Conservation (phyloP, 2,329 filamentous ascomycete species). For the Fusarium concolor region DNA sequence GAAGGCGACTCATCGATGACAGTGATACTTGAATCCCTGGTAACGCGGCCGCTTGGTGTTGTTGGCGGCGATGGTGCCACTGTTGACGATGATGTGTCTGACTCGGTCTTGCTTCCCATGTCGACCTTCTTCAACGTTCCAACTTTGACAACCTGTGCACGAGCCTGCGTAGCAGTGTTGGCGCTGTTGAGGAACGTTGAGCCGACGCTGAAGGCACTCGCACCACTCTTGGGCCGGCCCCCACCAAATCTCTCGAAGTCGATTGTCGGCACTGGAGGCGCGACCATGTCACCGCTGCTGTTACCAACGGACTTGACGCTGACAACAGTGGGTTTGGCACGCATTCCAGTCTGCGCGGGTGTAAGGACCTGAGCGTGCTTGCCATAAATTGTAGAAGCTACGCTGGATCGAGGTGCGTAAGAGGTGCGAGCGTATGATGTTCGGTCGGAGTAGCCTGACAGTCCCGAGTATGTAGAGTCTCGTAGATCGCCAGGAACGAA, state of each 20-base stretch:
- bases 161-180: constrained; percentile 67
- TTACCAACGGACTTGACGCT: constrained; percentile 82
- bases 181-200: constrained; percentile 76
- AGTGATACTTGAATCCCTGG: constrained; percentile 59
- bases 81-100: constrained; percentile 46
- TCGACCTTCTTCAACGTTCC: constrained; percentile 63
- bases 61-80: constrained; percentile 36
- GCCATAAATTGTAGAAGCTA: constrained; percentile 94
- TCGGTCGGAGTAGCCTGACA: constrained; percentile 72
- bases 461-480: constrained; percentile 88
- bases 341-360: constrained; percentile 87
- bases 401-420: constrained; percentile 74
- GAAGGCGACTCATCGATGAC: constrained; percentile 63
- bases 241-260: constrained; percentile 70
- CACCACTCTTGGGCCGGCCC: constrained; percentile 64
- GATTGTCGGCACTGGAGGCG: constrained; percentile 80
- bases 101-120: constrained; percentile 53
- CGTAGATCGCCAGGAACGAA: constrained; percentile 92
- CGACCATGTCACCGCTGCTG: constrained; percentile 62
- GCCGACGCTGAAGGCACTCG: constrained; percentile 73
- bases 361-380: constrained; percentile 86
- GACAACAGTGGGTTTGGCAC: constrained; percentile 91
- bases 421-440: constrained; percentile 71
- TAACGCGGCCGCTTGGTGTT: constrained; percentile 38
- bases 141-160: constrained; percentile 71